phyloP scores from a whole-genome alignment of 164 flowering plant genomes.

The Malania oleifera region DNA sequence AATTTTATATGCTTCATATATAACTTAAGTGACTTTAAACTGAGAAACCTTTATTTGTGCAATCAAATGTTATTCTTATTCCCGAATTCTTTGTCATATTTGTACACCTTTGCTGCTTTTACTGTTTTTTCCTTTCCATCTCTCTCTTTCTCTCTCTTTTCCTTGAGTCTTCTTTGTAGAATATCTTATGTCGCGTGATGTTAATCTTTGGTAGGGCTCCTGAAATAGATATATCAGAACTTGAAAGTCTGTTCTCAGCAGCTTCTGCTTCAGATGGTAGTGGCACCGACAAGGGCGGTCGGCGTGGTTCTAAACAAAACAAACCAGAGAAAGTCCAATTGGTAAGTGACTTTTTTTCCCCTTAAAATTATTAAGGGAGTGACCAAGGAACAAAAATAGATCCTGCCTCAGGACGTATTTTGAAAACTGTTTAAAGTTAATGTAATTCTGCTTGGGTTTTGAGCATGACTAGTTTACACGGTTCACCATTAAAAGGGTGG shows the following conservation, averaged over 20 bases:
- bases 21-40: not conserved
- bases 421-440: no score
- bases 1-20: no score
- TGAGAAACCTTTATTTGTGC: not conserved
- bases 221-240: constrained; percentile 91
- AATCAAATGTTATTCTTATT: no score
- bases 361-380: no score
- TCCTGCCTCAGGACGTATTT: no score
- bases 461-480: no score
- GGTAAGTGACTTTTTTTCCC: constrained; percentile 32
- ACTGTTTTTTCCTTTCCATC: not conserved
- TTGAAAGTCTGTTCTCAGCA: constrained; percentile 85
- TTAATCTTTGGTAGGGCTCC: constrained; percentile 62
- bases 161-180: not conserved
- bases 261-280: constrained; percentile 48
- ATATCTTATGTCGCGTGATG: constrained; percentile 16
- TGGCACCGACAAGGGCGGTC: constrained; percentile 48
- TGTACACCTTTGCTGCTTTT: not conserved
- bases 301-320: constrained; percentile 72
- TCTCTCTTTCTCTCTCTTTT: no score
- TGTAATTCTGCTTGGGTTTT: no score
- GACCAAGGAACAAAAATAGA: no score
- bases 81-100: no score
- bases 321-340: constrained; percentile 92
- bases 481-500: no score